Evolutionary conservation across 441 rosid genomes (phyloP).

Genomic region (Erysimum pusillum): DNA sequence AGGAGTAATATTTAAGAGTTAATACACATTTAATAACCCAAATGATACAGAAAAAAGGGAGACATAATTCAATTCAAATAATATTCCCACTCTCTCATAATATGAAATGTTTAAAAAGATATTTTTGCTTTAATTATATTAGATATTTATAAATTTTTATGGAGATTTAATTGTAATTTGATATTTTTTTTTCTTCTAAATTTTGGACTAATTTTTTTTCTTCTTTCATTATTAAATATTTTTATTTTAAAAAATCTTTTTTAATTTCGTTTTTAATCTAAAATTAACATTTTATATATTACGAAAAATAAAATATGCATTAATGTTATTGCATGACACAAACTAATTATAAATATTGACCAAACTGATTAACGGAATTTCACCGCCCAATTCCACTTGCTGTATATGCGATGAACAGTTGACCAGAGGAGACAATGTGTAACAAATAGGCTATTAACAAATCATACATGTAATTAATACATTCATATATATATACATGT

Average conservation of each 20-base stretch:
- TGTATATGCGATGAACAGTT: slow-evolving; percentile 38
- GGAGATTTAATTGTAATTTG: no score
- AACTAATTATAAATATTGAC: slow-evolving; percentile 32
- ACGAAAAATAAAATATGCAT: no score
- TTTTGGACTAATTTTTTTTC: no score
- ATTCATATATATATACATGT: slow-evolving; percentile 23
- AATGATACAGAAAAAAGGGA: slow-evolving; percentile 19
- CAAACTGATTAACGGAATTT: slow-evolving; percentile 36
- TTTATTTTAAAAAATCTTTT: no score
- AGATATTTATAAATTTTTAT: no score
- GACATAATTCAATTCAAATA: slow-evolving; percentile 6
- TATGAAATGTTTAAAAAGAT: no score
- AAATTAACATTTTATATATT: no score
- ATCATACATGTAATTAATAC: slow-evolving; percentile 16
- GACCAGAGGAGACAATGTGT: slow-evolving; percentile 37
- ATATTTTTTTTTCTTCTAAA: no score
- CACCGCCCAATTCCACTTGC: slow-evolving; percentile 36
- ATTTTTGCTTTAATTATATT: no score
- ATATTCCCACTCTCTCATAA: no score
- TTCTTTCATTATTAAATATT: no score
- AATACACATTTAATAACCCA: slow-evolving; percentile 21
- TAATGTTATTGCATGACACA: slow-evolving; percentile 2
- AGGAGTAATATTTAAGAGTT: not conserved
- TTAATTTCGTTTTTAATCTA: no score
- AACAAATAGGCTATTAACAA: slow-evolving; percentile 36